phyloP scores from a whole-genome alignment of 192 early-diverging fungal species.

The Coemansia aciculifera region DNA sequence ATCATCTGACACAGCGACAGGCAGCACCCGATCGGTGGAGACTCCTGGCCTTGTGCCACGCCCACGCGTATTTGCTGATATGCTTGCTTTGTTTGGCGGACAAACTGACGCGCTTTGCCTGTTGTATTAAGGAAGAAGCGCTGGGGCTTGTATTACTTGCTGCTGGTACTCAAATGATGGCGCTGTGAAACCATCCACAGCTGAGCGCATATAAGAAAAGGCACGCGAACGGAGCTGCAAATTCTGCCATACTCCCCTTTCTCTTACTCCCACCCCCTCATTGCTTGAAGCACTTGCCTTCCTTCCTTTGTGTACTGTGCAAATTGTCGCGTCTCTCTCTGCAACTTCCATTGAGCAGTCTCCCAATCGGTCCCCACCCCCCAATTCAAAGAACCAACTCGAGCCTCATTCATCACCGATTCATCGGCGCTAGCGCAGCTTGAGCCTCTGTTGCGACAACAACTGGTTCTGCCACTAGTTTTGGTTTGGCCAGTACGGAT shows the following conservation, averaged over 20 bases:
- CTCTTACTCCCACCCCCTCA: background rate
- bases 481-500: background rate
- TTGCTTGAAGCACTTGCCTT: background rate
- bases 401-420: conserved; percentile 4
- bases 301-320: background rate
- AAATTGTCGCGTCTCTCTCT: background rate
- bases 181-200: background rate
- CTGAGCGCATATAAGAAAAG: background rate
- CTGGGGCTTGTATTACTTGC: background rate
- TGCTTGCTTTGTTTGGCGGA: conserved; percentile 8
- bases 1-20: background rate
- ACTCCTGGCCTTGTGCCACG: background rate
- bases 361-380: conserved; percentile 6
- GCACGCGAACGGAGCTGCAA: background rate
- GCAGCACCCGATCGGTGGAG: background rate
- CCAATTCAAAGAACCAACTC: background rate
- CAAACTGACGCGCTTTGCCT: background rate
- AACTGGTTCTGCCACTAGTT: background rate
- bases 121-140: background rate
- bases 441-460: conserved; percentile 6
- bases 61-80: background rate
- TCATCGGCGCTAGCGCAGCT: background rate
- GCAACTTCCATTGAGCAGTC: background rate
- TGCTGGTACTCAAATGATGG: background rate
- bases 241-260: background rate